These are phyloP conservation scores for Samsoniella hepiali DNA, from an alignment of 2,329 filamentous ascomycete genomes.

Conservation along the genomic window DNA sequence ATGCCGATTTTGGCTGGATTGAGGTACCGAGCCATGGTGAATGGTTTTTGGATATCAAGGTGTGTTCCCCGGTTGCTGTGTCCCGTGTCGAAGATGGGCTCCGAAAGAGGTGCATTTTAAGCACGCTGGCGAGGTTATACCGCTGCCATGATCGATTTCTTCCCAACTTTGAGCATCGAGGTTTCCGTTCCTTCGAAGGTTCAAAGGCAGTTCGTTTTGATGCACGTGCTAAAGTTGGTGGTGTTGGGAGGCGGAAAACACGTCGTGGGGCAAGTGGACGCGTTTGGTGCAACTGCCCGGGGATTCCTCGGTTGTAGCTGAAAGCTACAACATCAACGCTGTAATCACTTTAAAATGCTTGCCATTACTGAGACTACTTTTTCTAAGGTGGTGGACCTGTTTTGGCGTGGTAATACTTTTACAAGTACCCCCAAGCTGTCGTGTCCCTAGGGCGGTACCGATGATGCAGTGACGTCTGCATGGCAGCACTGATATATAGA, in stretches of 20 bases:
- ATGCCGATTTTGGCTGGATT: conserved; percentile 87
- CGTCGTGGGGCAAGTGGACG: conserved; percentile 19
- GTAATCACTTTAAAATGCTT: not conserved
- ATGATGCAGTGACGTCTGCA: not conserved
- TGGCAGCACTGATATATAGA: not conserved
- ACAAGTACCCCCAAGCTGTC: not conserved
- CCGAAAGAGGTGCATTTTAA: not conserved
- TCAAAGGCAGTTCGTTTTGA: too few species aligned
- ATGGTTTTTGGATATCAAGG: not conserved
- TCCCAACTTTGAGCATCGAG: not conserved
- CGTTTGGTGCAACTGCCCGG: conserved; percentile 15
- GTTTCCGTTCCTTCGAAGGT: not conserved
- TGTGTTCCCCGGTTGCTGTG: not conserved
- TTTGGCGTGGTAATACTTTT: too few species aligned
- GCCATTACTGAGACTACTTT: too few species aligned
- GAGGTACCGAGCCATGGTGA: conserved; percentile 73
- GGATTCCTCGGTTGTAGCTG: conserved; percentile 17
- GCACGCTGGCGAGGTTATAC: not conserved
- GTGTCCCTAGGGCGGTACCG: too few species aligned
- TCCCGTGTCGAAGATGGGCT: not conserved
- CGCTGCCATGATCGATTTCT: not conserved
- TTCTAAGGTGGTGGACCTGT: too few species aligned
- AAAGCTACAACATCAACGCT: not conserved
- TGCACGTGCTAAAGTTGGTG: not conserved
- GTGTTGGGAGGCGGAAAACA: not conserved